Evolutionary conservation across 2,329 filamentous ascomycete genomes (phyloP), one percentile per base, ranked within the genome.

Genomic region (Aplosporella prunicola): DNA sequence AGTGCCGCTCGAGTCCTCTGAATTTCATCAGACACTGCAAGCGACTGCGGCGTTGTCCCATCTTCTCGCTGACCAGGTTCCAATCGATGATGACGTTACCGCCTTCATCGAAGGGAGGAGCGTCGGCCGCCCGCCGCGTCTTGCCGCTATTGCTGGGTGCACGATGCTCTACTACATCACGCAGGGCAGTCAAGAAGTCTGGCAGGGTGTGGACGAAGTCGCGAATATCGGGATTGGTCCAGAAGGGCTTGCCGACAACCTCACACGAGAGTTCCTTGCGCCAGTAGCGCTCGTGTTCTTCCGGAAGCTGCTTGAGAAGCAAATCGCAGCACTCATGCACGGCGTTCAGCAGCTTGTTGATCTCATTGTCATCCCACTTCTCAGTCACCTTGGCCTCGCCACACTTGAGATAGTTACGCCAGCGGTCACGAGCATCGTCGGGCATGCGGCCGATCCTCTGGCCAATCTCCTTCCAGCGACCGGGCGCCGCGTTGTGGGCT

Each of bases 1-100:
- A 36, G 18, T 23, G 31, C 22, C 31, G 22, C 25, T 34, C 28
- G 9, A 39, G 9, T 5, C 29, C 34, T 17, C 71, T 73, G 77
- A 79, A 86, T 51, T 87, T 86, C 17, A 67, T 67, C 17, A 70
- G 66, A 51, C 80, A 85, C 52, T 84, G 80, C 16, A 82, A 67
- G 3, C 77, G 71, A 43, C 72, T 81, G 29, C 82, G 68, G 7
- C 66, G 75, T 32, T 67, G 63, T 10, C 62, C 67, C 72, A 87
- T 78, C 37, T 67, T 67, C 42, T 73, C 61, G 46, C 76, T 79
- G 16, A 87, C 73, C 7, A 64, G 55, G 33, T 71, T 63, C 80
- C 81, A 87, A 48, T 80, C 74, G 43, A 86, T 67, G 20, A 34
- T 26, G 5, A 40, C 32, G 9, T 31, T 35, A 11, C 32, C 32